Evolutionary conservation across 495 filamentous ascomycete genomes (phyloP), one percentile per base, ranked within the genome.

Genomic region (Penicillium salamii): DNA sequence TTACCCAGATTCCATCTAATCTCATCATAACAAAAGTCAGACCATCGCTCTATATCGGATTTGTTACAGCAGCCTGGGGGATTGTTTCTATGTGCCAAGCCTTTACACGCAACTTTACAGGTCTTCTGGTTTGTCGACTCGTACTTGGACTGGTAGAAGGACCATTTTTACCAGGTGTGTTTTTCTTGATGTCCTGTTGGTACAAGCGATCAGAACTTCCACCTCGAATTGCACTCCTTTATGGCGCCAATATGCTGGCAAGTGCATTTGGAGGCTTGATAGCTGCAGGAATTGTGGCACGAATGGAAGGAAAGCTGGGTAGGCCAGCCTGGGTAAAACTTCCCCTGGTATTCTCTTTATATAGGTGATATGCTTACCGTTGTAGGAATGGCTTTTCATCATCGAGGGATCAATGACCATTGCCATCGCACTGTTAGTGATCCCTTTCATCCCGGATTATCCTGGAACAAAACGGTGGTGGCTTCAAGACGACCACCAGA

Each of bases 241-340:
- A 83, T 55, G 78, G 77, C 12, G 80, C 77, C 7, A 69, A 77
- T 0, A 63, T 78, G 11, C 76, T 84, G 34, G 77, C 75, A 8
- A 77, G 75, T 18, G 77, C 77, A 42, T 80, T 84, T 57, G 81
- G 78, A 3, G 80, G 80, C 1, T 53, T 84, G 0, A 76, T 85
- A 23, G 72, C 79, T 5, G 80, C 80, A 0, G 80, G 79, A 2
- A 48, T 53, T 35, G 36, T 52, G 9, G 40, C 49, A 11, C 42
- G 42, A 9, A 52, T 52, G 50, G 40, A 52, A 24, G 49, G 41
- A 20, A 45, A 52, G 18, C 21, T 52, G 23, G 49, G 49, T n/a
- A 39, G 49, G 20, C 49, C 49, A n/a, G 49, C 49, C 12, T 52
- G 49, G 49, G 49, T 52, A 3, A 45, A 41, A 13, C 28, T 19